Evolutionary conservation across 805 yeast genomes (phyloP).

Genomic region (Candida ficus): DNA sequence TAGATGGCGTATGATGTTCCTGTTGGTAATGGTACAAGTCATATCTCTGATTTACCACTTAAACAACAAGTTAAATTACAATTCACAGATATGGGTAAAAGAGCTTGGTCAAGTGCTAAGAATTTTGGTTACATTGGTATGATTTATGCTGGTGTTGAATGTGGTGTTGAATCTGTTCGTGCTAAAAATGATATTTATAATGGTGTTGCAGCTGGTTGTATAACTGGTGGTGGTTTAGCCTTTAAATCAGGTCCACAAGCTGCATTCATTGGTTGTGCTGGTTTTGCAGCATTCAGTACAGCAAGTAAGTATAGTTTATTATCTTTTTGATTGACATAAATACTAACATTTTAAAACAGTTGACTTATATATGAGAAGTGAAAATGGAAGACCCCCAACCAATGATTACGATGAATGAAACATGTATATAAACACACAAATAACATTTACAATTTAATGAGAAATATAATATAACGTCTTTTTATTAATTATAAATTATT

Average conservation of each 20-base stretch:
- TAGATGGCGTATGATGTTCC: constrained; percentile 80
- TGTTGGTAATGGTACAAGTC: constrained; percentile 49
- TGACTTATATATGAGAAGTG: constrained; percentile 82
- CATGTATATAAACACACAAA: neutral
- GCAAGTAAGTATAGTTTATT: constrained; percentile 36
- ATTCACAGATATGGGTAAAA: constrained; percentile 84
- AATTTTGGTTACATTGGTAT: constrained; percentile 92
- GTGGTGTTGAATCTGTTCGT: constrained; percentile 77
- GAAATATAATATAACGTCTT: too few relatives aligned
- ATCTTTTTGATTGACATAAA: neutral
- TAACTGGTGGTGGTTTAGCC: constrained; percentile 95
- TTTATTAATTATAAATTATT: too few relatives aligned
- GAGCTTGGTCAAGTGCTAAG: constrained; percentile 86
- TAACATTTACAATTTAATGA: neutral
- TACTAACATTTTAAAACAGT: constrained; percentile 26
- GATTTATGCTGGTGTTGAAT: constrained; percentile 89
- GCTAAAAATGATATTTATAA: constrained; percentile 91
- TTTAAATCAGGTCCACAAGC: constrained; percentile 92
- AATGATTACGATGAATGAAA: constrained; percentile 73
- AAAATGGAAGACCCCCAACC: constrained; percentile 74
- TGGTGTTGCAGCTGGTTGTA: constrained; percentile 89
- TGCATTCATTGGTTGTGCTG: constrained; percentile 89
- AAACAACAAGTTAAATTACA: constrained; percentile 90
- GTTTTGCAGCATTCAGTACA: constrained; percentile 92
- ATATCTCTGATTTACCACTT: constrained; percentile 79